Conservation (phyloP, 2,329 filamentous ascomycete genomes). For the Colletotrichum cordylinicola region DNA sequence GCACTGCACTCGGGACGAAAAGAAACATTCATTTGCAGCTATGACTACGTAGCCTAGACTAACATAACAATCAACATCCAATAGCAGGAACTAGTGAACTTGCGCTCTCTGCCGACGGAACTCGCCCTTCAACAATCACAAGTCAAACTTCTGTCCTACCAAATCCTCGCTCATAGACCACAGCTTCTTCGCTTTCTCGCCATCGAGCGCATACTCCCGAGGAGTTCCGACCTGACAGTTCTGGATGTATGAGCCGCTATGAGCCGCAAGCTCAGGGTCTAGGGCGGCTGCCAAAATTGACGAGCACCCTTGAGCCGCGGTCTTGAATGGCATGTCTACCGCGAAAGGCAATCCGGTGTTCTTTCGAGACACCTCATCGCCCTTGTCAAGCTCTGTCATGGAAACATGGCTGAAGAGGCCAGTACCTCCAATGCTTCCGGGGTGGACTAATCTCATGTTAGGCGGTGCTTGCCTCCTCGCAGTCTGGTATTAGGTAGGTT, state of each 20-base stretch:
- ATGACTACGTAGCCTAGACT: too few species aligned
- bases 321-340: background rate
- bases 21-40: too few species aligned
- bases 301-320: background rate
- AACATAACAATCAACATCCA: too few species aligned
- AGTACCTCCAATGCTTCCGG: background rate
- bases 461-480: fast-evolving
- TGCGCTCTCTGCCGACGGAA: background rate
- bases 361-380: background rate
- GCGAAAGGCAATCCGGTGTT: background rate
- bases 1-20: too few species aligned
- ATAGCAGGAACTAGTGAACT: background rate
- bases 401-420: background rate
- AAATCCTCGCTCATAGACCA: background rate
- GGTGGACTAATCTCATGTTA: background rate
- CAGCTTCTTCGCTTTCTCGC: background rate
- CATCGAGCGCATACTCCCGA: background rate
- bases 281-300: background rate
- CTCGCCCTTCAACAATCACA: background rate
- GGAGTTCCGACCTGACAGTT: background rate
- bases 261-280: background rate
- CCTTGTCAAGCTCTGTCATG: background rate
- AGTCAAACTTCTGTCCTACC: background rate
- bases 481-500: fast-evolving
- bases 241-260: background rate